Conservation (phyloP, 2,329 filamentous ascomycete genomes). For the Stagonosporopsis cucurbitacearum region DNA sequence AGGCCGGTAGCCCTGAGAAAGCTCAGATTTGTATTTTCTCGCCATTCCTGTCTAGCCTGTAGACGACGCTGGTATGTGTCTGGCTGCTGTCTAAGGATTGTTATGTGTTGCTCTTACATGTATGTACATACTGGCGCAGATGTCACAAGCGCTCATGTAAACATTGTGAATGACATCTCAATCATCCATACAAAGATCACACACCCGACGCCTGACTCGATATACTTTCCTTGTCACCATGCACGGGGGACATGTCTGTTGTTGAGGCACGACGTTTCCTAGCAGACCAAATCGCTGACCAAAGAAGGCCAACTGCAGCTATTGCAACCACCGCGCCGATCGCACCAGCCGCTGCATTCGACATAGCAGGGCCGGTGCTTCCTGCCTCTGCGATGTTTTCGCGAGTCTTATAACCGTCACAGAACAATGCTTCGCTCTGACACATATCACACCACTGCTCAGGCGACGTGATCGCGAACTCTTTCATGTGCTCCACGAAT, state of each 20-base stretch:
- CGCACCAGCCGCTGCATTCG: neutral
- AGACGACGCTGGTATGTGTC: no score
- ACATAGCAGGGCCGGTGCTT: neutral
- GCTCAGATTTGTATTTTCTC: no score
- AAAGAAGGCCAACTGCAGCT: neutral
- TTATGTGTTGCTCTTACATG: neutral
- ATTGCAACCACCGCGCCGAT: neutral
- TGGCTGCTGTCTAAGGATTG: no score
- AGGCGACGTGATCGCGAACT: constrained; percentile 36
- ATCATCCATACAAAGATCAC: neutral
- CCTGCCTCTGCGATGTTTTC: neutral
- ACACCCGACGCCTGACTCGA: neutral
- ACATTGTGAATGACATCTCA: no score
- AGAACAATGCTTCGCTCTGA: constrained; percentile 55
- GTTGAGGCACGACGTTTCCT: neutral
- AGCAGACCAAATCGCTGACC: neutral
- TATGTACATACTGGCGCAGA: neutral
- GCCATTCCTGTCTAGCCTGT: no score
- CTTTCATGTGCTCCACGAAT: constrained; percentile 44
- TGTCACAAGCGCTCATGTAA: no score
- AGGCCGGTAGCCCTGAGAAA: no score
- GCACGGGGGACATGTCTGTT: neutral
- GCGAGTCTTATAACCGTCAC: constrained; percentile 45
- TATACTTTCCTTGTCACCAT: neutral
- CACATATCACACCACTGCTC: constrained; percentile 60